phyloP scores from a whole-genome alignment of 2,329 filamentous ascomycete genomes.

The Macrophomina phaseolina region DNA sequence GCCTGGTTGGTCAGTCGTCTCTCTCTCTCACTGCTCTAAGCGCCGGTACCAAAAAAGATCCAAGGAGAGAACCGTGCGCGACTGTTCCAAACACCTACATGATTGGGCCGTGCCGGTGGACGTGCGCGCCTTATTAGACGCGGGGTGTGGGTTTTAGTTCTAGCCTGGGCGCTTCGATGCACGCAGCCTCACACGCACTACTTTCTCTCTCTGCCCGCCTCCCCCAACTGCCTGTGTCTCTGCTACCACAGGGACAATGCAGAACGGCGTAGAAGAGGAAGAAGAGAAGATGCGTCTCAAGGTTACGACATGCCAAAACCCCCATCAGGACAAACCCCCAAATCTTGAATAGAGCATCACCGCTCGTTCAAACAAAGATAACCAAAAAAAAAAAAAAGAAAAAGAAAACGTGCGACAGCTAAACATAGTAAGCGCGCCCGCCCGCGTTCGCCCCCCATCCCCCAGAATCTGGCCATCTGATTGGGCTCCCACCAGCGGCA shows the following conservation, averaged over 20 bases:
- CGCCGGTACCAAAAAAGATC: too few relatives aligned
- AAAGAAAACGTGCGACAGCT: not conserved
- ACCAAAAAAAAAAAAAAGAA: not conserved
- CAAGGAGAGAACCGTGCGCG: too few relatives aligned
- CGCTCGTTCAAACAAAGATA: too few relatives aligned
- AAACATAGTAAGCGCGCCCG: not conserved
- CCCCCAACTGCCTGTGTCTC: not conserved
- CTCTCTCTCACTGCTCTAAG: too few relatives aligned
- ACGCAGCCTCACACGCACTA: slow-evolving; percentile 8
- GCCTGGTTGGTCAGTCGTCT: too few relatives aligned
- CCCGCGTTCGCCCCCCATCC: not conserved
- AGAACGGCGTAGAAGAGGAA: not conserved
- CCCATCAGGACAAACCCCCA: too few relatives aligned
- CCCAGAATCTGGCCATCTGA: too few relatives aligned
- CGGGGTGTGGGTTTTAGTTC: not conserved
- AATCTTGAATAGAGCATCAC: too few relatives aligned
- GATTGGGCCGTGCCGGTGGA: not conserved
- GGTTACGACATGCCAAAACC: too few relatives aligned
- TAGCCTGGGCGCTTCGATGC: slow-evolving; percentile 6
- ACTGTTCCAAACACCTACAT: too few relatives aligned
- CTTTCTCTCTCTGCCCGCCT: not conserved
- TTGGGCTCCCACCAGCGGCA: too few relatives aligned
- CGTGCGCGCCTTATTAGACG: not conserved
- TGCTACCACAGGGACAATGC: not conserved
- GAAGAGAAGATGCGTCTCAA: not conserved